Conservation (phyloP, 495 filamentous ascomycete species). For the Lophium mytilinum region DNA sequence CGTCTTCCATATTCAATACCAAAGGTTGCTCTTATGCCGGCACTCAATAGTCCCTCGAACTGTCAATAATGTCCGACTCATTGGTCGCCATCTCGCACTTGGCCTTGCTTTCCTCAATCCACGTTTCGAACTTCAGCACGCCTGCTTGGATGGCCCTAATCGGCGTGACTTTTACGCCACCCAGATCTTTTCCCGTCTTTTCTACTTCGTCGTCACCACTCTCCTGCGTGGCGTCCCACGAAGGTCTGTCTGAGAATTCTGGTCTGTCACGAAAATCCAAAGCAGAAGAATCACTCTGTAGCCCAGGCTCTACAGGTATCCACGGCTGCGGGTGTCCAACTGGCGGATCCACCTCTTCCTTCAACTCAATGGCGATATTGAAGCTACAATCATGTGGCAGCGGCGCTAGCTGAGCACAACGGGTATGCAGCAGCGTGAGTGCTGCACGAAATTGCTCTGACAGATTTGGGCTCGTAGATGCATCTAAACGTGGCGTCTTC, state of each 20-base stretch:
- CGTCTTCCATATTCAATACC: too few species aligned
- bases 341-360: conserved; percentile 63
- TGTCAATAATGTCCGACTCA: too few species aligned
- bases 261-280: too few species aligned
- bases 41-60: too few species aligned
- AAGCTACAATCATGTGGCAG: conserved; percentile 73
- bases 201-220: not conserved
- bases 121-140: conserved; percentile 58
- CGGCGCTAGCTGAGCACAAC: conserved; percentile 52
- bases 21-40: too few species aligned
- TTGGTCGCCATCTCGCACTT: conserved; percentile 19
- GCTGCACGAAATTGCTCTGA: conserved; percentile 64
- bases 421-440: conserved; percentile 43
- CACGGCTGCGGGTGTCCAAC: conserved; percentile 64
- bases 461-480: conserved; percentile 40
- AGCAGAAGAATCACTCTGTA: conserved; percentile 20
- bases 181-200: conserved; percentile 23
- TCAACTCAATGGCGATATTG: conserved; percentile 78
- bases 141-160: conserved; percentile 55
- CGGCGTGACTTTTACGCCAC: conserved; percentile 41
- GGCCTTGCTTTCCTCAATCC: conserved; percentile 51
- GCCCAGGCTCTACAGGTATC: conserved; percentile 50
- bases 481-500: conserved; percentile 29
- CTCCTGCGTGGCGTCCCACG: not conserved
- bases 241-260: too few species aligned